Percentiles rank a stretch among this genome's conserved stretches.
phyloP scores from a whole-genome alignment of 1,284 basidiomycete species.

The Microbotryomycetes sp. region DNA sequence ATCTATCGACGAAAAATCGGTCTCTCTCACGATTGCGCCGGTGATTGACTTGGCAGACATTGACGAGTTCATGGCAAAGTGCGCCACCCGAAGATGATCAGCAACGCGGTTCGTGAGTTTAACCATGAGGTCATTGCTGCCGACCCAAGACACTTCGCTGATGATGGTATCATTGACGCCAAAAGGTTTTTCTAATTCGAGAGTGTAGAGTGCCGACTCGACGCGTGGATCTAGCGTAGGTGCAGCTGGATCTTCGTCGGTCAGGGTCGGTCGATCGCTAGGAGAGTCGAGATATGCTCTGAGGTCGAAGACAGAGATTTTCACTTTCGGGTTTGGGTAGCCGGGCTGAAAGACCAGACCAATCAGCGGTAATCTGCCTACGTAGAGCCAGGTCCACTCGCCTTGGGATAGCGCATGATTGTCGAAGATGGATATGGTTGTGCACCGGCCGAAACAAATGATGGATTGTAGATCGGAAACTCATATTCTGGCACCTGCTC shows the following conservation, averaged over 20 bases:
- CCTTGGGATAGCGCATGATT: constrained; percentile 77
- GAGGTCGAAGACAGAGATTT: constrained; percentile 74
- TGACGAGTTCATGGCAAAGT: constrained; percentile 47
- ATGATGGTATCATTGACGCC: constrained; percentile 60
- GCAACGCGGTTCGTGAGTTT: constrained; percentile 82
- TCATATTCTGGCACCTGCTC: constrained; percentile 74
- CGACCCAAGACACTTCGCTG: constrained; percentile 78
- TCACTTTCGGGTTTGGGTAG: constrained; percentile 77
- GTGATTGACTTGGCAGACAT: constrained; percentile 34
- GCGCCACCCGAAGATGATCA: constrained; percentile 64
- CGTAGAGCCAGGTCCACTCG: constrained; percentile 6
- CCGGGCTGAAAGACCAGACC: constrained; percentile 55
- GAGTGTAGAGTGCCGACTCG: constrained; percentile 43
- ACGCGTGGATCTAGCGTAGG: constrained; percentile 20
- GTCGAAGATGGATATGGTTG: constrained; percentile 71
- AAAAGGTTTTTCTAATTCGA: constrained; percentile 32
- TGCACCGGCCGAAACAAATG: constrained; percentile 56
- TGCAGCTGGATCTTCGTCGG: neutral
- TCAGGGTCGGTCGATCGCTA: neutral
- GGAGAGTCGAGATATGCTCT: constrained; percentile 20
- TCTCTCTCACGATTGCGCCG: constrained; percentile 61
- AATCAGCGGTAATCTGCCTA: neutral
- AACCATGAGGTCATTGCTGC: constrained; percentile 63
- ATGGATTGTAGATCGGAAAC: constrained; percentile 86
- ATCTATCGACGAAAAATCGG: constrained; percentile 69